Conservation (phyloP, 306 rosid species). For the Canavalia ensiformis region DNA sequence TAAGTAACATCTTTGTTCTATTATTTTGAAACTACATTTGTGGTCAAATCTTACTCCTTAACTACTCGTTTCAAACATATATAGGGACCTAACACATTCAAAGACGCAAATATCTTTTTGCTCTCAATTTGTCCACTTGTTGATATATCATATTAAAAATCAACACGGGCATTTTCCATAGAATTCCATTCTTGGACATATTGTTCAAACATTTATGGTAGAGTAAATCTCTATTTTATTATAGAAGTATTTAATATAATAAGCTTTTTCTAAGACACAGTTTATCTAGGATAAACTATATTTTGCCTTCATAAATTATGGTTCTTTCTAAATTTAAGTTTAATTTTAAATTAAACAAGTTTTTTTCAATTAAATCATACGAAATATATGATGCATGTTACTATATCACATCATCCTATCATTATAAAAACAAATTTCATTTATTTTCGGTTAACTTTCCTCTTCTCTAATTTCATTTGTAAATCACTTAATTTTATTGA, state of each 20-base stretch:
- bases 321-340: not conserved
- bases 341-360: not conserved
- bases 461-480: too few species aligned
- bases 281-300: not conserved
- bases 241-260: not conserved
- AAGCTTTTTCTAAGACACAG: not conserved
- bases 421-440: not conserved
- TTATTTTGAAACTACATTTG: not conserved
- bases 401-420: not conserved
- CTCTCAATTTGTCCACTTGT: not conserved
- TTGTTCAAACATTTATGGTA: not conserved
- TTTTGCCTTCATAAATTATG: not conserved
- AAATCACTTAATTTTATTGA: not conserved
- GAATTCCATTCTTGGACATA: too few species aligned
- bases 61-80: not conserved
- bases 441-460: too few species aligned
- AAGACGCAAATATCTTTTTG: constrained; percentile 13
- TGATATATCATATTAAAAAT: not conserved
- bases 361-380: not conserved
- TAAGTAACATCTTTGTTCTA: not conserved
- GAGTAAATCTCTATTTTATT: not conserved
- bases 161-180: not conserved
- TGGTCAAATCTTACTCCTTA: not conserved
- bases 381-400: not conserved
- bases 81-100: constrained; percentile 29